Base-by-base conservation (phyloP, 2,329 filamentous ascomycete genomes). In the Xylariaceae sp. region DNA sequence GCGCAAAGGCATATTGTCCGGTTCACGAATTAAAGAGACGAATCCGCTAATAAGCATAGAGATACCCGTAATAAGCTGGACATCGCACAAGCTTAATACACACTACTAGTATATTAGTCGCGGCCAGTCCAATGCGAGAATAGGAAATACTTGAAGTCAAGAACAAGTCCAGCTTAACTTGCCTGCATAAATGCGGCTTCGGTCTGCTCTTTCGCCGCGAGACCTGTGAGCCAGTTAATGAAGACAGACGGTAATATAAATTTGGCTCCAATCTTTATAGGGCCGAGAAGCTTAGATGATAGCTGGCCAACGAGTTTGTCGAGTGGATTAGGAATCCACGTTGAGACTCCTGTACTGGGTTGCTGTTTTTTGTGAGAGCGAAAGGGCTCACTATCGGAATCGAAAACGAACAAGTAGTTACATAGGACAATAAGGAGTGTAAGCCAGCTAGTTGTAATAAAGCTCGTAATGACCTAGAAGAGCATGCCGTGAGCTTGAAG, bases 361-460 rank as follows among this genome's bases (percentile, higher is more conserved):
- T 18, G 41, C 9, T 43, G 41, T 19, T 18, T 21, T 19, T 40
- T 26, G n/a, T 40, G 20, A 21, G n/a, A 18, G 37, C 41, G 40
- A 21, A 51, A 51, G 19, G 49, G 49, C 20, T 20, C 20, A 18
- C 14, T 23, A 14, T n/a, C 10, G 4, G 49, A 32, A 37, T 51
- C 49, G 26, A 51, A 51, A n/a, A 51, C 49, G 20, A 51, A 51
- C 20, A 51, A 21, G 44, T 51, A 51, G 19, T 44, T 44, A 21
- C 42, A 51, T 18, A 45, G 20, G 21, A 51, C 49, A 20, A 51
- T 51, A 4, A n/a, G 16, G 5, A 51, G 21, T 19, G 49, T 44
- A 5, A 51, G 16, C 49, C 49, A 51, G 49, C 40, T 43, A 18
- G 23, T 51, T 16, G 49, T 26, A 10, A 51, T 37, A 40, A 51